These are phyloP conservation scores for Trapa incisa DNA, from an alignment of 345 rosid species.

Conservation along the genomic window DNA sequence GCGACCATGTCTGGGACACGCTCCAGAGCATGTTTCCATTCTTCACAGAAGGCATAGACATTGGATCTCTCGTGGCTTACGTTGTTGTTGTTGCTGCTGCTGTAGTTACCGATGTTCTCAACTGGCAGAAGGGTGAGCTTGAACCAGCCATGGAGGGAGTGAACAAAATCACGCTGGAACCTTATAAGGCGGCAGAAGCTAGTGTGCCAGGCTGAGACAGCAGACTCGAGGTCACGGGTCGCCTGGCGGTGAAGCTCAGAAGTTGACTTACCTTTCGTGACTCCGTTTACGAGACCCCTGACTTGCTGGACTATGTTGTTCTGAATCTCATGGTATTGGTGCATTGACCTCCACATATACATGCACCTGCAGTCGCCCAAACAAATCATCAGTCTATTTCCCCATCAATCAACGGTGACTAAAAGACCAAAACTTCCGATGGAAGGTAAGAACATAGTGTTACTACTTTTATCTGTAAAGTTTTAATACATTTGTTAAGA, in stretches of 20 bases:
- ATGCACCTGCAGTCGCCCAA: constrained; percentile 43
- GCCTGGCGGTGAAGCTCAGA: constrained; percentile 87
- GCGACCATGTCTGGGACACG: constrained; percentile 93
- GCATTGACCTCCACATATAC: constrained; percentile 98
- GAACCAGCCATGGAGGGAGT: constrained; percentile 83
- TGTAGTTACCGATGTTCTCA: constrained; percentile 27
- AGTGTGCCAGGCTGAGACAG: constrained; percentile 81
- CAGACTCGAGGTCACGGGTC: constrained; percentile 84
- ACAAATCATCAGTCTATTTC: neutral
- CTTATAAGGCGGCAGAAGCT: constrained; percentile 72
- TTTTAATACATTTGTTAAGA: no score
- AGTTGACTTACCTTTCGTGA: constrained; percentile 68
- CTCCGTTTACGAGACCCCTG: constrained; percentile 67
- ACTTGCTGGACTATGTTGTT: constrained; percentile 87
- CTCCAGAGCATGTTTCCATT: constrained; percentile 88
- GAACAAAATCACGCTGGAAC: constrained; percentile 72
- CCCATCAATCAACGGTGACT: neutral
- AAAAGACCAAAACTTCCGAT: neutral
- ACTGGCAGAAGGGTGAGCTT: constrained; percentile 74
- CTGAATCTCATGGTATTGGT: constrained; percentile 78
- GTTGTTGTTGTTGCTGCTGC: constrained; percentile 26
- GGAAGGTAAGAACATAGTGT: no score
- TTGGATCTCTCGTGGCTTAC: constrained; percentile 33
- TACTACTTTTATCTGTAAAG: no score
- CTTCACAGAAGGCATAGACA: constrained; percentile 66